Conservation (phyloP, 1,284 basidiomycete genomes). For the Pyrrhoderma noxium region DNA sequence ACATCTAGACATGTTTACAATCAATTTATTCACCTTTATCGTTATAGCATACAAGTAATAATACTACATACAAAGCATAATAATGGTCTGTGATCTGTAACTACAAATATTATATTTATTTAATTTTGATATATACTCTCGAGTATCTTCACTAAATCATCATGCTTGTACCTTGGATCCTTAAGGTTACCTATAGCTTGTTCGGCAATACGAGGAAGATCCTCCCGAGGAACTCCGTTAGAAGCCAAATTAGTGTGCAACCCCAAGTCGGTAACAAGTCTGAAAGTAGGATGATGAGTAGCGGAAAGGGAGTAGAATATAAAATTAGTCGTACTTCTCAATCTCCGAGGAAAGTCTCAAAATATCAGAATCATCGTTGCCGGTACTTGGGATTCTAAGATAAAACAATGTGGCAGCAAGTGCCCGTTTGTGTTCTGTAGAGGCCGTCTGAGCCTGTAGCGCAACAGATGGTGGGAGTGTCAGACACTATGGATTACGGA, state of each 20-base stretch:
- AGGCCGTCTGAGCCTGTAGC: conserved; percentile 48
- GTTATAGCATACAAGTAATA: no score
- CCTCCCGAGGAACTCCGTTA: conserved; percentile 52
- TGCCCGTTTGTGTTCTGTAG: conserved; percentile 49
- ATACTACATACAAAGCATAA: no score
- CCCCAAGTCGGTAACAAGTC: conserved; percentile 47
- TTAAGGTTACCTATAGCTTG: conserved; percentile 37
- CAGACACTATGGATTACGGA: conserved; percentile 42
- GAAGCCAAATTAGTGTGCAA: conserved; percentile 46
- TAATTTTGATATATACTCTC: conserved; percentile 35
- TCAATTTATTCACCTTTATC: no score
- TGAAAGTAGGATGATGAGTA: no score
- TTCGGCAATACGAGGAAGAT: conserved; percentile 45
- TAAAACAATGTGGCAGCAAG: conserved; percentile 51
- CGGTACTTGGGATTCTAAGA: conserved; percentile 49
- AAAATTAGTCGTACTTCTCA: conserved; percentile 31
- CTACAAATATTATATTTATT: background rate
- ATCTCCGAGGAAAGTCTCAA: conserved; percentile 46
- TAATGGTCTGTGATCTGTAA: no score
- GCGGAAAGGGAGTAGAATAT: no score
- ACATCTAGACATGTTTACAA: no score
- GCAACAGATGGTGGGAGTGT: conserved; percentile 61
- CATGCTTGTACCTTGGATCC: conserved; percentile 26
- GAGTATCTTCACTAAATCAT: conserved; percentile 39
- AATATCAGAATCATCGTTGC: conserved; percentile 52